Conservation (phyloP, 1,284 basidiomycete genomes). For the Ustilago sp. region DNA sequence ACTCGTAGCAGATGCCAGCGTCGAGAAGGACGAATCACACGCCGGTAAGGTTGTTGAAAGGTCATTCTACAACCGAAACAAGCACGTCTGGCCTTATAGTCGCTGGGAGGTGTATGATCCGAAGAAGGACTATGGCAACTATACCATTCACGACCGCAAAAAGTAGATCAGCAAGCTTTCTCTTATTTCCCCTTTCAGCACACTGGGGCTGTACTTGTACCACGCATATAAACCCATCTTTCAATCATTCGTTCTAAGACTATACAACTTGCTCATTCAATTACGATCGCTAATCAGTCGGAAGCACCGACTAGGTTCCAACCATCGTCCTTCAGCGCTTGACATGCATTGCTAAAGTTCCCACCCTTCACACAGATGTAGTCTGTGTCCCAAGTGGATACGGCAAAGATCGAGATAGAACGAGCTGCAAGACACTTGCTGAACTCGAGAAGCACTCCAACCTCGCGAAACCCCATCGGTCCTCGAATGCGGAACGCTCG, state of each 20-base stretch:
- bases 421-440: conserved; percentile 32
- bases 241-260: background rate
- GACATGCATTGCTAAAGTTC: conserved; percentile 20
- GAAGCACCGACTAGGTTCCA: conserved; percentile 33
- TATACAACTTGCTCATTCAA: background rate
- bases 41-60: conserved; percentile 97
- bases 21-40: conserved; percentile 97
- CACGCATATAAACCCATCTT: background rate
- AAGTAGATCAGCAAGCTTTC: conserved; percentile 9
- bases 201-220: conserved; percentile 11
- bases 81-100: conserved; percentile 92
- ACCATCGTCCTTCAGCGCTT: conserved; percentile 30
- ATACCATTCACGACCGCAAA: conserved; percentile 56
- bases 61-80: conserved; percentile 94
- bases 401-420: conserved; percentile 44
- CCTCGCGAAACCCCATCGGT: conserved; percentile 46
- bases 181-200: background rate
- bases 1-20: conserved; percentile 90
- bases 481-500: conserved; percentile 41
- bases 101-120: conserved; percentile 67
- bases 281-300: background rate
- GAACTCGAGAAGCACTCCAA: conserved; percentile 43
- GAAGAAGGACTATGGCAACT: conserved; percentile 61
- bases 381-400: conserved; percentile 49
- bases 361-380: conserved; percentile 43